Evolutionary conservation across 2,329 filamentous ascomycete genomes (phyloP), one percentile per base, ranked within the genome.

Genomic region (Nothophoma quercina): DNA sequence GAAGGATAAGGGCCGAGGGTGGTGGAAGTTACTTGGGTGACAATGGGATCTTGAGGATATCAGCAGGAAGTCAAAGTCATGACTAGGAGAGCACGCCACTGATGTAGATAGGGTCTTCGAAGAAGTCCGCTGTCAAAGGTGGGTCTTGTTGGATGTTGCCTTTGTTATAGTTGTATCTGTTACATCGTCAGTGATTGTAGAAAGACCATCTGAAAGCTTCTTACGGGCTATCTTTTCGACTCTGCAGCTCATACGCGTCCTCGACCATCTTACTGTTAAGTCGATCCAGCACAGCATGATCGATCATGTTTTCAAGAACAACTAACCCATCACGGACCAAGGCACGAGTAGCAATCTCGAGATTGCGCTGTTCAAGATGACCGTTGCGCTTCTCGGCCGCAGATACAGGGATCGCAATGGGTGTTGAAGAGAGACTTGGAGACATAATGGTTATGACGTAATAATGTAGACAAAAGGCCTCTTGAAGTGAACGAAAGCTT

Each of bases 141-240:
- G 85, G 76, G 57, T 86, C 84, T 63, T 87, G 85, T 56, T 87
- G 84, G 26, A 86, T 74, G 56, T 86, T 88, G 1, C 82, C 83
- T 39, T 79, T 79, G 62, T 87, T 86, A 64, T 87, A 87, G 59
- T 87, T 87, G 74, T 81, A 88, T 0, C 41, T 35, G n/a, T 4
- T 5, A 6, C 4, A 2, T 2, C 15, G 15, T 51, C 33, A 42
- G 23, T 29, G 7, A 8, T 6, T 12, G 12, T 23, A 7, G 30
- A 1, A 2, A 7, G 7, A 6, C 8, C 4, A 4, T 19, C 19
- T 2, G 5, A 4, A 5, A 15, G 5, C 19, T 7, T n/a, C 41
- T 39, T 23, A 47, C 29, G 80, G 79, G 13, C 83, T 76, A 16
- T 85, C 78, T 83, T 25, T 76, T 72, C 0, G 72, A 74, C 39